Evolutionary conservation across 2,329 filamentous ascomycete genomes (phyloP).

Genomic region (Alternaria burnsii): DNA sequence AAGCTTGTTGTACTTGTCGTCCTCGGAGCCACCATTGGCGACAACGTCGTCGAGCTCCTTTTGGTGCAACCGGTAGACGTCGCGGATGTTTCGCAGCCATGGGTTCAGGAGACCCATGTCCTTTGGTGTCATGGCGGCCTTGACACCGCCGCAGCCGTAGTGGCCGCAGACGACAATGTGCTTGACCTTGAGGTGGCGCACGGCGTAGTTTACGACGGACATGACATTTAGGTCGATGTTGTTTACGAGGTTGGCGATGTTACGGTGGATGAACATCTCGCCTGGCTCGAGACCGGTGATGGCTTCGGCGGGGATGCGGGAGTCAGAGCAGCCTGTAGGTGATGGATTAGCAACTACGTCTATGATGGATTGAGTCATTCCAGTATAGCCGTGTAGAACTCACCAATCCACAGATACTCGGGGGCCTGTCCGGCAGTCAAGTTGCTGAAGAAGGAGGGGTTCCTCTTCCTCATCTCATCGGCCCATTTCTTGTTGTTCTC

Average conservation of each 20-base stretch:
- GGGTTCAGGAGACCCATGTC: slow-evolving; percentile 76
- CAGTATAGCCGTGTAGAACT: slow-evolving; percentile 13
- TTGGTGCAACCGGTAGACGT: slow-evolving; percentile 77
- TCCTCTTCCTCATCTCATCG: slow-evolving; percentile 63
- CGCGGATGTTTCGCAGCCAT: slow-evolving; percentile 77
- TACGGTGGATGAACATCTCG: slow-evolving; percentile 49
- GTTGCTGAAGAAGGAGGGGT: slow-evolving; percentile 72
- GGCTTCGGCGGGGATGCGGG: slow-evolving; percentile 52
- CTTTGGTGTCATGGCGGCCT: slow-evolving; percentile 69
- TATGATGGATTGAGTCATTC: neutral
- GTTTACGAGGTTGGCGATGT: slow-evolving; percentile 50
- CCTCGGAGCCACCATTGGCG: slow-evolving; percentile 26
- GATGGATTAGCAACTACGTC: neutral
- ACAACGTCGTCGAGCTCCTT: slow-evolving; percentile 66
- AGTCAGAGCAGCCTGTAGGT: slow-evolving; percentile 49
- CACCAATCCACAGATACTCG: slow-evolving; percentile 68
- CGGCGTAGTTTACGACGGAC: slow-evolving; percentile 53
- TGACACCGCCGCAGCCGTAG: slow-evolving; percentile 72
- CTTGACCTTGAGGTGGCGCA: slow-evolving; percentile 62
- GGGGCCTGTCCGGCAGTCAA: slow-evolving; percentile 71
- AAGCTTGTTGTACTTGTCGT: slow-evolving; percentile 44
- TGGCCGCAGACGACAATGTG: slow-evolving; percentile 77
- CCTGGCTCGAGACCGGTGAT: slow-evolving; percentile 50
- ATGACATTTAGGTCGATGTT: slow-evolving; percentile 54
- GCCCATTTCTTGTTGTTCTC: slow-evolving; percentile 75